Conservation (phyloP, 441 rosid genomes). For the Croton setiger region DNA sequence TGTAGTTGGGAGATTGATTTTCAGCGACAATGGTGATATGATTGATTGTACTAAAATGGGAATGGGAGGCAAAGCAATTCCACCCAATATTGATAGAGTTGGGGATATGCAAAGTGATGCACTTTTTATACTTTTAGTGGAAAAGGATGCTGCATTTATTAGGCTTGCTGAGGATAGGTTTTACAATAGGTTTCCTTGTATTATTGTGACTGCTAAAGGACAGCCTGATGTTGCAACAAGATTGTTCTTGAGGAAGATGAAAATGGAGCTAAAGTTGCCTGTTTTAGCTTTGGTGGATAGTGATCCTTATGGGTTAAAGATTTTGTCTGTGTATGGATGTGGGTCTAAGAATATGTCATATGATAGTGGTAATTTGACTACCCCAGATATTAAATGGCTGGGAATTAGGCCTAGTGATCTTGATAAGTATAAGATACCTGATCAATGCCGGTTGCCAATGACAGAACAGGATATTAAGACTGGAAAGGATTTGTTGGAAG, state of each 20-base stretch:
- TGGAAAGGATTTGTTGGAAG: conserved; percentile 87
- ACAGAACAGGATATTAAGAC: conserved; percentile 99
- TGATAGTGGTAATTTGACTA: conserved; percentile 91
- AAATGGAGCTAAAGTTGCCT: conserved; percentile 82
- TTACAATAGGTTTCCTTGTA: conserved; percentile 91
- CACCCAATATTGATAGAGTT: conserved; percentile 88
- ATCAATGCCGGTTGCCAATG: conserved; percentile 92
- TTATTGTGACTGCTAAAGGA: conserved; percentile 90
- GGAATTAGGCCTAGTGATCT: conserved; percentile 93
- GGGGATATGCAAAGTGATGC: conserved; percentile 98
- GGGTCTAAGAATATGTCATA: conserved; percentile 99
- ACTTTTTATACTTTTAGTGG: conserved; percentile 72
- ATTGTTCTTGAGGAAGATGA: conserved; percentile 93
- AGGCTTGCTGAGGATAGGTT: conserved; percentile 94
- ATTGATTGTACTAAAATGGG: conserved; percentile 97
- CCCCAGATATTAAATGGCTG: conserved; percentile 94
- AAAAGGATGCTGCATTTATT: conserved; percentile 92
- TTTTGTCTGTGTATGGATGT: conserved; percentile 57
- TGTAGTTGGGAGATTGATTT: conserved; percentile 83
- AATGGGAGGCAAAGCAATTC: conserved; percentile 98
- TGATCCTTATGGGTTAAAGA: conserved; percentile 71
- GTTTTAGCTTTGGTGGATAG: conserved; percentile 96
- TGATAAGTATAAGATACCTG: conserved; percentile 90
- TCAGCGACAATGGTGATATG: conserved; percentile 95
- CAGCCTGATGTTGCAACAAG: conserved; percentile 98